Evolutionary conservation across 1,139 yeast genomes (phyloP), one percentile per base, ranked within the genome.

Genomic region (Blastobotrys buckinghamii): DNA sequence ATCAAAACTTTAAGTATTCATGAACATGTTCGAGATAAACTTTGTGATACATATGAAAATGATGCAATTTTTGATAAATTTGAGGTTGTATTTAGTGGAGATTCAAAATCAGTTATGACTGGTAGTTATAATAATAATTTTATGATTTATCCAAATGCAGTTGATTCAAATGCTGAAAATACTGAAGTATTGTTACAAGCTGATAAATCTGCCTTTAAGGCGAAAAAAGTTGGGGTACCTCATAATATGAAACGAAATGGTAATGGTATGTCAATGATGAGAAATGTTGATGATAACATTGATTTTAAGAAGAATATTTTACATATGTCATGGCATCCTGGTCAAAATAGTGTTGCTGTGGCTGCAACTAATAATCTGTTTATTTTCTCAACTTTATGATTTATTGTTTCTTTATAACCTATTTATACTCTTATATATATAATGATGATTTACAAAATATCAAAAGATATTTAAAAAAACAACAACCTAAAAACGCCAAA

Each of bases 51-150:
- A 39, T 94, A 94, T 71, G 99, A 94, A 68, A 90, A 90, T 67
- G 98, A 94, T 71, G 96, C 97, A 45, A 94, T 94, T 53, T 94
- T 94, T 71, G 98, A 94, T 74, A 94, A 92, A 74, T 94, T 94
- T 69, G 98, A 92, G 73, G 96, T 89, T 52, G 95, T 84, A 59
- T 89, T 92, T 64, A 79, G 90, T 59, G 98, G 98, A 42, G 97
- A 94, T 69, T 86, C 88, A 63, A 82, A 82, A 66, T 81, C 90
- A 50, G 83, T 92, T 53, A 87, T 94, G 94, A 90, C 98, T 22
- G 99, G 99, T 49, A 86, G 97, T 44, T 94, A 94, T 74, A 89
- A 90, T 69, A 92, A 92, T 71, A 90, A 89, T 70, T 92, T 94
- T 67, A 88, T 89, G 95, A 87, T 94, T 59, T 92, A 89, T 70